Evolutionary conservation across 441 rosid genomes (phyloP), one percentile per base, ranked within the genome.

Genomic region (Manihot esculenta): DNA sequence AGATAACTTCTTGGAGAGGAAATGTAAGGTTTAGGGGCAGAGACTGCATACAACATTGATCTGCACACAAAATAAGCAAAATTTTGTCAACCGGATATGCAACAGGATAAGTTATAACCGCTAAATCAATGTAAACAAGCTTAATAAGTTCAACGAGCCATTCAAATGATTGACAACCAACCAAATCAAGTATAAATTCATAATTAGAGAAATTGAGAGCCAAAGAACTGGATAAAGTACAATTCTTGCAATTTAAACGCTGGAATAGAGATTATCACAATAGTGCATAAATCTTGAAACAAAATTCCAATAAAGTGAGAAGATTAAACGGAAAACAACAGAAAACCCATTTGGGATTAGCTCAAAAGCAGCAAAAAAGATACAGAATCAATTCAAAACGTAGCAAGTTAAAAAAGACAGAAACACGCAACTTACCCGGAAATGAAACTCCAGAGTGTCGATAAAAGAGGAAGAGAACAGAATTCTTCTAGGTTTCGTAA

Each of bases 11-110:
- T 67, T 10, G 82, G 80, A 75, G 74, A 81, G 33, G 76, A 58
- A 79, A 76, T 72, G 85, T 76, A 79, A 70, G 80, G 23, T 53
- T 35, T 80, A 27, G 96, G 87, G 71, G 83, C 75, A 81, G 83
- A 83, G 45, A 85, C 70, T 72, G 89, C 80, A 81, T 82, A 72
- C 85, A 85, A 82, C 96, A 89, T 91, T 72, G 89, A 82, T 76
- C 91, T 88, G 73, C 69, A 59, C 10, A 76, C n/a, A 64, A 26
- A 65, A 48, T 24, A 7, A 45, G 12, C 7, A 57, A 42, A 15
- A 24, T 0, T 21, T 60, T 7, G 53, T 21, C 41, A 17, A 35
- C 4, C 50, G 58, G 24, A 21, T 26, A 33, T 48, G 33, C n/a
- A 48, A 65, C 26, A 35, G 47, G 11, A 60, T 10, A n/a, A 17